A percentile compares a stretch with the other conserved stretches of the same genome.
Evolutionary conservation across 768 basidiomycete genomes (phyloP).

Genomic region (Tubosaeta sp.): DNA sequence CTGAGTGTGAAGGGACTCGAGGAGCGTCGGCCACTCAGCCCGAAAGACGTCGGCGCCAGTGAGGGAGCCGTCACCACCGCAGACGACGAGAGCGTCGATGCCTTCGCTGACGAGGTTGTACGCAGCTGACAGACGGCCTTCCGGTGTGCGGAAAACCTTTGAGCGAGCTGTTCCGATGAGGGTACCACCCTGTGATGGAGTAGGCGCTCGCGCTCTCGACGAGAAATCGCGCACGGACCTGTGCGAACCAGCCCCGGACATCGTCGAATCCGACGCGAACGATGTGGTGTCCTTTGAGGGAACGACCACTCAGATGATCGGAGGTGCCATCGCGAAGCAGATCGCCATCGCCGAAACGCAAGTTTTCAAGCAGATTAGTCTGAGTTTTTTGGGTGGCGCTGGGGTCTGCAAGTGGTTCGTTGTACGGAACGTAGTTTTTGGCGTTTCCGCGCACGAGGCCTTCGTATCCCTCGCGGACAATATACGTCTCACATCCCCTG

Average conservation of each 20-base stretch:
- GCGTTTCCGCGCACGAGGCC: constrained; percentile 89
- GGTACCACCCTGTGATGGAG: constrained; percentile 70
- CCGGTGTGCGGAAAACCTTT: constrained; percentile 73
- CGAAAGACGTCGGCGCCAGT: constrained; percentile 95
- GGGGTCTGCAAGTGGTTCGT: constrained; percentile 29
- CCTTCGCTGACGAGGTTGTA: constrained; percentile 93
- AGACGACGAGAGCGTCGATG: constrained; percentile 94
- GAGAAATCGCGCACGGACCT: constrained; percentile 46
- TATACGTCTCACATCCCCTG: constrained; percentile 90
- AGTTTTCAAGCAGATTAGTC: constrained; percentile 55
- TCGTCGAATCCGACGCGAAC: constrained; percentile 98
- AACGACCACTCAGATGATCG: constrained; percentile 60
- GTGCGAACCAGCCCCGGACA: constrained; percentile 89
- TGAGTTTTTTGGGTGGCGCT: constrained; percentile 17
- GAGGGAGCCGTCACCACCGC: constrained; percentile 94
- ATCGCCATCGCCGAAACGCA: constrained; percentile 79
- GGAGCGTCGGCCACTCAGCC: constrained; percentile 88
- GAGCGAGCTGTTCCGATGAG: constrained; percentile 93
- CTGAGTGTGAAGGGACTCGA: constrained; percentile 60
- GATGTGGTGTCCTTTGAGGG: constrained; percentile 88
- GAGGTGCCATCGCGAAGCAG: constrained; percentile 78
- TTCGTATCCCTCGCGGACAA: constrained; percentile 98
- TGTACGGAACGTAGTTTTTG: constrained; percentile 28
- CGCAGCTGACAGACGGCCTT: constrained; percentile 87
- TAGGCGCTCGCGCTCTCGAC: neutral